Percentiles rank a stretch among this genome's conserved stretches.
These are phyloP conservation scores for Venturia carpophila DNA, from an alignment of 2,329 filamentous ascomycete genomes.

Conservation along the genomic window DNA sequence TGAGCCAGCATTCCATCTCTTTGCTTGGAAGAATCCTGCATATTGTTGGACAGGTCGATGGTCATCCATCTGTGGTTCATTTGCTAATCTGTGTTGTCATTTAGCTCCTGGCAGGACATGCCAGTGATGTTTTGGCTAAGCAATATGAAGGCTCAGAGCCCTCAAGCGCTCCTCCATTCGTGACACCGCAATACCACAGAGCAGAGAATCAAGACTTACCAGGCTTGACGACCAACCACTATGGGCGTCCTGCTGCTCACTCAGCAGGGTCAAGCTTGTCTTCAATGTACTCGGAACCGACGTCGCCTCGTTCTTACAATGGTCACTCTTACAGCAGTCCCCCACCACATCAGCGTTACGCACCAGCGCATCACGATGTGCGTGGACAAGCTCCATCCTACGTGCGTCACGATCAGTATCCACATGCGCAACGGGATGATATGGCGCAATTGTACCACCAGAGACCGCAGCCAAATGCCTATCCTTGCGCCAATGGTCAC, in stretches of 20 bases:
- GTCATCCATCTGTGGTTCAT: background rate
- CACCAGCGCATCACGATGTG: background rate
- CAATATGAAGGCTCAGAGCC: background rate
- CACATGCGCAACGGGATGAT: background rate
- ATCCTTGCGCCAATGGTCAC: background rate
- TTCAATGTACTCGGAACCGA: conserved; percentile 9
- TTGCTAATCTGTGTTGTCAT: background rate
- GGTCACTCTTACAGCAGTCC: background rate
- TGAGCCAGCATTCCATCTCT: background rate
- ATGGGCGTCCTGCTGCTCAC: background rate
- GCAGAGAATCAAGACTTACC: conserved; percentile 2
- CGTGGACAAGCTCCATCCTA: background rate
- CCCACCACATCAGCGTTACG: background rate
- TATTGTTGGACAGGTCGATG: background rate
- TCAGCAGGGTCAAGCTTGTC: conserved; percentile 13
- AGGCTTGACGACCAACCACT: background rate
- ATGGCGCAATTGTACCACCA: background rate
- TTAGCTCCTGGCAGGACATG: background rate
- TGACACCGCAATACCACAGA: background rate
- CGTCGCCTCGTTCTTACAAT: conserved; percentile 8
- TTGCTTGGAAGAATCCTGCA: background rate
- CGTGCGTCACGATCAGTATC: background rate
- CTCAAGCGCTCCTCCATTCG: background rate
- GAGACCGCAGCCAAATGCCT: background rate
- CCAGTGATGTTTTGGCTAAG: background rate